These are phyloP conservation scores for Yarrowia divulgata DNA, from an alignment of 805 yeast genomes.

Conservation along the genomic window DNA sequence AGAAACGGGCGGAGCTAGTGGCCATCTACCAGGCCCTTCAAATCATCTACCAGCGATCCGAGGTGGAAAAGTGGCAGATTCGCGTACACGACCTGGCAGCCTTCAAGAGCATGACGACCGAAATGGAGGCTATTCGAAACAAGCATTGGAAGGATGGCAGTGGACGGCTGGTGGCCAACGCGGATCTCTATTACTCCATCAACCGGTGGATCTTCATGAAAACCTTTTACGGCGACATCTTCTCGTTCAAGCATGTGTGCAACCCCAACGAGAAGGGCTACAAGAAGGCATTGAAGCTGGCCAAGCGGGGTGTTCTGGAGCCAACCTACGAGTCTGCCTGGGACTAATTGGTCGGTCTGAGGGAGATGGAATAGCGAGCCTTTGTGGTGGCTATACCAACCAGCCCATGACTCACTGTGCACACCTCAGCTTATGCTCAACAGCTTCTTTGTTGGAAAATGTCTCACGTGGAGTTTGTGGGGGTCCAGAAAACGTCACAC, in stretches of 20 bases:
- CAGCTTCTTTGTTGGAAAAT: neutral
- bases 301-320: neutral
- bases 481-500: slow-evolving; percentile 1
- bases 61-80: slow-evolving; percentile 13
- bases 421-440: neutral
- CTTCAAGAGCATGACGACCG: slow-evolving; percentile 1
- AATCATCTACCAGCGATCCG: slow-evolving; percentile 9
- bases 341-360: too few relatives aligned
- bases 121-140: neutral
- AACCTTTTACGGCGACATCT: slow-evolving; percentile 11
- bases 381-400: neutral
- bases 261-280: neutral
- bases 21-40: slow-evolving; percentile 6
- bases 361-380: too few relatives aligned
- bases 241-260: slow-evolving; percentile 15
- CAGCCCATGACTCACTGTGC: neutral
- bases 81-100: neutral
- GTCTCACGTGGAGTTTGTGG: slow-evolving; percentile 14
- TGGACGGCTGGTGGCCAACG: neutral
- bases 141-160: neutral
- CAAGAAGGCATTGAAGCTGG: slow-evolving; percentile 1
- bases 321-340: neutral
- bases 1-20: slow-evolving; percentile 9
- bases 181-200: slow-evolving; percentile 1
- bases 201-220: slow-evolving; percentile 25